These are phyloP conservation scores for Psilocybe cyanescens DNA, from an alignment of 768 basidiomycete species.

Conservation along the genomic window DNA sequence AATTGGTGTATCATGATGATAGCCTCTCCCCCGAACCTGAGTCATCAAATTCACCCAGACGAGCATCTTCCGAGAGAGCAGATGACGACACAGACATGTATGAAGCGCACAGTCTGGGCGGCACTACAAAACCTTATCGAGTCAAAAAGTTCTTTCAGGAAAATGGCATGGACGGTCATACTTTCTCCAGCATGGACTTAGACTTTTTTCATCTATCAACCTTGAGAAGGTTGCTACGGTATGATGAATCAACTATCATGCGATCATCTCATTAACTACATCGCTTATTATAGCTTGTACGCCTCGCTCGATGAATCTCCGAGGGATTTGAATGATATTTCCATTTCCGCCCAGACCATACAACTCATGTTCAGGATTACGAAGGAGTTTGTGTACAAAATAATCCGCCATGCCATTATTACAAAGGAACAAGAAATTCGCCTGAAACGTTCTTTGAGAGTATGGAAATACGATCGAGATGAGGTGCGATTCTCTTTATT, in stretches of 20 bases:
- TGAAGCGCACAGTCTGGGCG: conserved; percentile 29
- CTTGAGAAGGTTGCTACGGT: conserved; percentile 45
- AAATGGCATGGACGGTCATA: conserved; percentile 47
- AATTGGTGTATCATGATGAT: neutral
- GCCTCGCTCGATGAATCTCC: conserved; percentile 25
- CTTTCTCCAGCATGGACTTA: conserved; percentile 45
- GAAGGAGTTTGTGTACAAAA: conserved; percentile 52
- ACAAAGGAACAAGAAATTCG: conserved; percentile 61
- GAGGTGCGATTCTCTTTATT: conserved; percentile 31
- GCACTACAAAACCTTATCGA: conserved; percentile 47
- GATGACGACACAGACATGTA: conserved; percentile 9
- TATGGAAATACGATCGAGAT: conserved; percentile 55
- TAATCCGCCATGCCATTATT: conserved; percentile 55
- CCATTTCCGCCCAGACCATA: conserved; percentile 55
- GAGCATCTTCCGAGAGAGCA: neutral
- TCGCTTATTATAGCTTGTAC: conserved; percentile 21
- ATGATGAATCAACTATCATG: conserved; percentile 12
- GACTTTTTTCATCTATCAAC: conserved; percentile 50
- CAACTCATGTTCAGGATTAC: conserved; percentile 47
- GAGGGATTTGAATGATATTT: conserved; percentile 27
- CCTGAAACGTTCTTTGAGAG: conserved; percentile 62
- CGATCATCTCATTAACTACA: neutral
- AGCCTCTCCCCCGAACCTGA: neutral
- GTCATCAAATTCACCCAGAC: neutral
- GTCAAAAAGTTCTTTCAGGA: conserved; percentile 43